A percentile compares a stretch with the other conserved stretches of the same genome.
Evolutionary conservation across 805 yeast species (phyloP).

Genomic region (Metschnikowia kofuensis): DNA sequence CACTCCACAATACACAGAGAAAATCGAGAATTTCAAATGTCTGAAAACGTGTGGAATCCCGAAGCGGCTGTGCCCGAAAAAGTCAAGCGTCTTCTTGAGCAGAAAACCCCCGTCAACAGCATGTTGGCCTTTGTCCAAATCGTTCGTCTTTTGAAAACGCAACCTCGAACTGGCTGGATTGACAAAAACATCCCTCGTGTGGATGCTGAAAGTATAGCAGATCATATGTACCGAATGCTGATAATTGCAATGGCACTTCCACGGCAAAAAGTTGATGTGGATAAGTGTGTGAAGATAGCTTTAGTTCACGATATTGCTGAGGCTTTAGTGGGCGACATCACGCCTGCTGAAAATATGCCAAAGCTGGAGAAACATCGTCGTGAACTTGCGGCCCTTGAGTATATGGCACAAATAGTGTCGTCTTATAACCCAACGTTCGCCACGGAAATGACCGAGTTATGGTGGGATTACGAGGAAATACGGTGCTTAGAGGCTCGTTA

Average conservation of each 20-base stretch:
- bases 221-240: conserved; percentile 95
- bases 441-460: conserved; percentile 60
- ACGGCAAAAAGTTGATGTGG: conserved; percentile 50
- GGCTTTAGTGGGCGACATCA: conserved; percentile 89
- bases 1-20: background rate
- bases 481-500: conserved; percentile 79
- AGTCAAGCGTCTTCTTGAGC: conserved; percentile 35
- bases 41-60: conserved; percentile 45
- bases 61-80: conserved; percentile 50
- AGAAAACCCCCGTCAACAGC: conserved; percentile 40
- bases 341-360: conserved; percentile 66
- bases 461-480: conserved; percentile 89
- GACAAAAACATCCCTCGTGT: conserved; percentile 54
- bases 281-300: conserved; percentile 79
- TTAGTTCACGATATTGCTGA: conserved; percentile 94
- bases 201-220: conserved; percentile 73
- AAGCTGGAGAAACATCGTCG: conserved; percentile 83
- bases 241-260: conserved; percentile 71
- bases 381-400: conserved; percentile 70
- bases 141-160: conserved; percentile 68
- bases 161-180: conserved; percentile 93
- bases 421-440: conserved; percentile 67
- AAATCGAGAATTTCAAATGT: background rate
- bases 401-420: conserved; percentile 55
- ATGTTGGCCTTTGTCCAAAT: conserved; percentile 61